These are phyloP conservation scores for Mikania micrantha DNA, from an alignment of 129 eudicot genomes.

Conservation along the genomic window DNA sequence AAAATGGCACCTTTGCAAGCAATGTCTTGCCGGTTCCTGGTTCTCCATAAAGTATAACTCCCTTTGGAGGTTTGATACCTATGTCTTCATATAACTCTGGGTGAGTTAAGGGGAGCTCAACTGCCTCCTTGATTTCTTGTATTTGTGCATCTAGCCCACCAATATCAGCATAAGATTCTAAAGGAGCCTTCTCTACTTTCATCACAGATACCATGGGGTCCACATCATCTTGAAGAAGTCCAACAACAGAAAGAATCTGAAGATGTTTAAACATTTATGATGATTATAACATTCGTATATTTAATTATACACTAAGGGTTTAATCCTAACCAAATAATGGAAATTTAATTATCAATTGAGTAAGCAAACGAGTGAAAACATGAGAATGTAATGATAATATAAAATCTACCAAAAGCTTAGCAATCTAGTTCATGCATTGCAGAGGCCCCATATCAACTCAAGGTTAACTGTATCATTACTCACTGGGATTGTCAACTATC, in stretches of 20 bases:
- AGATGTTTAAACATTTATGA: background rate
- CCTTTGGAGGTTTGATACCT: slow-evolving; percentile 97
- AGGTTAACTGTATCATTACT: background rate
- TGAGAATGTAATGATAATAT: background rate
- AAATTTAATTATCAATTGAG: background rate
- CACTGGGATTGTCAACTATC: background rate
- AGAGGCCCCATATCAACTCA: background rate
- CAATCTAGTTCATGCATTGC: background rate
- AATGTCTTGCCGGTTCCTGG: slow-evolving; percentile 98
- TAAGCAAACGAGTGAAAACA: background rate
- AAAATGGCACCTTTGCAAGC: slow-evolving; percentile 80
- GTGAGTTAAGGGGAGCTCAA: slow-evolving; percentile 94
- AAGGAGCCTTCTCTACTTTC: slow-evolving; percentile 98
- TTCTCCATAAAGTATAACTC: slow-evolving; percentile 95
- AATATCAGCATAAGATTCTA: slow-evolving; percentile 96
- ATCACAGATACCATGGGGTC: slow-evolving; percentile 99
- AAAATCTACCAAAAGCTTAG: background rate
- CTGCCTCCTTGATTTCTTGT: slow-evolving; percentile 97
- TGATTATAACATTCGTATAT: slow-evolving; percentile 1
- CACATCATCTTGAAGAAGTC: slow-evolving; percentile 94
- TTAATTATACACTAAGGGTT: background rate
- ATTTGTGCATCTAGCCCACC: slow-evolving; percentile 97
- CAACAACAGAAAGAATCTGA: slow-evolving; percentile 97
- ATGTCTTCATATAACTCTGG: slow-evolving; percentile 95
- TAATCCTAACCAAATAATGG: background rate